Percentiles rank a stretch among this genome's conserved stretches.
These are phyloP conservation scores for Cyberlindnera euphorbiiphila DNA, from an alignment of 805 yeast species.

Conservation along the genomic window DNA sequence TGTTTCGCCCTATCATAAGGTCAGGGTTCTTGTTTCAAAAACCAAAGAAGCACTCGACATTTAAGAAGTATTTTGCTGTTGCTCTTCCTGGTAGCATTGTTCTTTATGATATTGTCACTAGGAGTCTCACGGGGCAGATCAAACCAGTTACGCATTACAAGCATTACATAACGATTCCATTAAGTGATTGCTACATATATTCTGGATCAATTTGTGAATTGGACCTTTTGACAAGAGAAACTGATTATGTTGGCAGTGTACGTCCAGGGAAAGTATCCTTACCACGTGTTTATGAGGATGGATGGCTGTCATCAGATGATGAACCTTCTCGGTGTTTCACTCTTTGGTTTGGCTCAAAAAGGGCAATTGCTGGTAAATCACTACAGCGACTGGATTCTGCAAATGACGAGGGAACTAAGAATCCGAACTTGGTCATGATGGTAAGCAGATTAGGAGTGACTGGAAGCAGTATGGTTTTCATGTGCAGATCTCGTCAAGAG, in stretches of 20 bases:
- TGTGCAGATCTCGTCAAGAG: conserved; percentile 79
- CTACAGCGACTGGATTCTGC: neutral
- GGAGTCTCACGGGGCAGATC: conserved; percentile 44
- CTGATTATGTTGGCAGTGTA: conserved; percentile 38
- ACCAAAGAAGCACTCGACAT: conserved; percentile 62
- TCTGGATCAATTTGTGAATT: conserved; percentile 59
- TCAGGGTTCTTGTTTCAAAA: conserved; percentile 71
- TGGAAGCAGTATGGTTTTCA: conserved; percentile 67
- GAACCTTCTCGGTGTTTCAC: conserved; percentile 76
- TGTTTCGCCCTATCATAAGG: conserved; percentile 55
- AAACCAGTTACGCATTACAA: conserved; percentile 47
- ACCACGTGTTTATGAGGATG: conserved; percentile 76
- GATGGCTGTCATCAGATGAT: conserved; percentile 79
- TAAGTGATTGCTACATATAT: conserved; percentile 69
- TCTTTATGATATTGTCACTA: conserved; percentile 47
- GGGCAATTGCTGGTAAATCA: conserved; percentile 35
- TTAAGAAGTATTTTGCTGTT: conserved; percentile 56
- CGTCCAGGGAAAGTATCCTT: conserved; percentile 53
- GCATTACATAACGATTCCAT: conserved; percentile 55
- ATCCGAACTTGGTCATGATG: conserved; percentile 43
- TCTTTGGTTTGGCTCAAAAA: conserved; percentile 73
- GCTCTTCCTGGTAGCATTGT: conserved; percentile 68
- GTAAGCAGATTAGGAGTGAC: conserved; percentile 57
- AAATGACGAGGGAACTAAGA: conserved; percentile 23
- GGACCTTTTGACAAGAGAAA: conserved; percentile 50